Evolutionary conservation across 2,329 filamentous ascomycete species (phyloP).

Genomic region (Epichloe sibirici): DNA sequence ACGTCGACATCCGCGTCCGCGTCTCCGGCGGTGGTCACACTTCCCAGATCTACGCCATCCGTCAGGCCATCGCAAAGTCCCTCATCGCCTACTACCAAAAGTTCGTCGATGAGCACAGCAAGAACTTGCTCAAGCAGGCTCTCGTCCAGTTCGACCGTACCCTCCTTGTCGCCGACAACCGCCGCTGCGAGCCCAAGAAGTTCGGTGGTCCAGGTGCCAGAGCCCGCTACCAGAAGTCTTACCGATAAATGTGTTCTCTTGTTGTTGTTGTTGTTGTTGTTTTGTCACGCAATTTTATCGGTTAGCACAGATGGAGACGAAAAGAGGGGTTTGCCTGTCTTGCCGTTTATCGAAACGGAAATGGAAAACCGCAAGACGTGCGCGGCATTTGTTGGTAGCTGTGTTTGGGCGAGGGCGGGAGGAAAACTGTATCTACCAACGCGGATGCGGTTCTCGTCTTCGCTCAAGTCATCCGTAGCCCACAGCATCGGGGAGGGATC

Average conservation of each 20-base stretch:
- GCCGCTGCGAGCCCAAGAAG: slow-evolving; percentile 99
- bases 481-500: no score
- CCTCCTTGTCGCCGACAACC: slow-evolving; percentile 97
- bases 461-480: no score
- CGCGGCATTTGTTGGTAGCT: no score
- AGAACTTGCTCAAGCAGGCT: slow-evolving; percentile 98
- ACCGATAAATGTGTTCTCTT: slow-evolving; percentile 59
- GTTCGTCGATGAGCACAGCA: slow-evolving; percentile 99
- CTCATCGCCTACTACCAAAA: slow-evolving; percentile 88
- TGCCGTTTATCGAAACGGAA: no score
- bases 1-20: slow-evolving; percentile 94
- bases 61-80: slow-evolving; percentile 92
- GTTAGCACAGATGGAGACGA: not conserved
- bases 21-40: slow-evolving; percentile 96
- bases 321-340: not conserved
- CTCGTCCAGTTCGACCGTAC: slow-evolving; percentile 94
- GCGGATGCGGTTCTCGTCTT: no score
- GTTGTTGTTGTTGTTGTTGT: not conserved
- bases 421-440: not conserved
- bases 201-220: slow-evolving; percentile 88
- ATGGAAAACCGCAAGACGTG: no score
- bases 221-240: slow-evolving; percentile 97
- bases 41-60: slow-evolving; percentile 95
- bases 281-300: not conserved
- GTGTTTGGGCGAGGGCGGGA: not conserved